Base-by-base conservation (phyloP, 345 rosid genomes). In the Anacardium occidentale region DNA sequence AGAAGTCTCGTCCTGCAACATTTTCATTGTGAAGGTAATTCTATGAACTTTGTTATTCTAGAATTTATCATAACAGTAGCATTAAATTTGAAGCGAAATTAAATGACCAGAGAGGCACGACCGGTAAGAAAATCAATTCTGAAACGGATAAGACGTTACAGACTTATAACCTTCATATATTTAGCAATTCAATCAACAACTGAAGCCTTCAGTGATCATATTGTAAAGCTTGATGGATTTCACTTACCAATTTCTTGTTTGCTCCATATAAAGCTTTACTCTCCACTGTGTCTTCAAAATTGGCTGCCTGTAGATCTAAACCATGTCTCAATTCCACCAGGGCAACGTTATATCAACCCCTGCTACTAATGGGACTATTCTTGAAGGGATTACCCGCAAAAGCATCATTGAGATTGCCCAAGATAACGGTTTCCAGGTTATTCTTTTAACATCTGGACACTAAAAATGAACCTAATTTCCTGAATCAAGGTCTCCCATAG, bases 1-100 rank as follows among this genome's bases (percentile, higher is more conserved):
- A 82, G 98, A 94, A 75, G 96, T 87, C 13, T 92, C 98, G 74
- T 83, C 97, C 66, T 85, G 95, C 73, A 94, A 91, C 74, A 85
- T 94, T 67, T 94, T 94, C 75, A 52, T 90, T 32, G 90, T 87
- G 10, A 94, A 92, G 97, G 98, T 89, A 69, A 37, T 37, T 37
- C 7, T 37, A 1, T 5, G 42, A 37, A 37, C 9, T 5, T n/a
- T n/a, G 7, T 37, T 37, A 37, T 7, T 5, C 42, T 37, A 37
- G 42, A 0, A 37, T 1, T 37, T 37, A 37, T 37, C 9, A 37
- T 37, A 37, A 37, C 2, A 3, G 3, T 15, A 13, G 18, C 53
- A 13, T 50, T 0, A 50, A 18, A 50, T 18, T 50, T 50, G 53
- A 14, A 50, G 53, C 15, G 53, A 50, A 15, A 14, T 13, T 50